Base-by-base conservation (phyloP, 768 basidiomycete genomes). In the Amylocystis lapponica region DNA sequence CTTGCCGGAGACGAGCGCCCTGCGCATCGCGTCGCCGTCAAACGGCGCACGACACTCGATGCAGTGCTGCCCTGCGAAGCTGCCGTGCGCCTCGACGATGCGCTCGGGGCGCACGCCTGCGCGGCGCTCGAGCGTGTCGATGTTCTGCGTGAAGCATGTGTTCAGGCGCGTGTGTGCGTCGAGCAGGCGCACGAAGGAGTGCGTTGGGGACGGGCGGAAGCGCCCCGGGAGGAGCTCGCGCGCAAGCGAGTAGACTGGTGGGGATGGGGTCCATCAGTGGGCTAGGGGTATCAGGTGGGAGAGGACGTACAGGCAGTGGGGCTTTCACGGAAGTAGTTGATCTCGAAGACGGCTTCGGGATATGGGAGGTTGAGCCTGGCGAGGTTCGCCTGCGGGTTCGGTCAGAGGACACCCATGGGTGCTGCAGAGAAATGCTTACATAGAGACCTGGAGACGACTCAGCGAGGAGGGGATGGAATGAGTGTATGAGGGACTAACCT, bases 311-410 rank as follows among this genome's bases (percentile, higher is more conserved):
- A 91, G 25, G 91, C 88, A 13, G 79, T 67, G 3, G 91, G 92
- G 48, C 89, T 87, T 33, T 65, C 58, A 51, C 78, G 71, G 70
- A 97, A 94, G 67, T 83, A 98, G 37, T 70, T 68, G 55, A 98
- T 85, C 52, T 97, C 88, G 55, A 98, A 98, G 23, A 97, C 93
- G 0, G 94, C 94, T 57, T 98, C 94, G 0, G 94, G 92, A 54
- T 86, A 81, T n/a, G 92, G 93, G 12, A 91, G 73, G 14, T 84
- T 83, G 32, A 91, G 64, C 48, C 80, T 71, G 21, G 81, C 78
- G 25, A 90, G 72, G 56, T 91, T 89, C 10, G 85, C 77, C 87
- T 91, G 58, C 35, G 21, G 3, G 49, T n/a, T 16, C 23, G 32
- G 25, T 30, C 2, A 39, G 38, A 20, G 11, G 21, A 11, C 4